These are phyloP conservation scores for Cyberlindnera japonica DNA, from an alignment of 805 yeast species.

Conservation along the genomic window DNA sequence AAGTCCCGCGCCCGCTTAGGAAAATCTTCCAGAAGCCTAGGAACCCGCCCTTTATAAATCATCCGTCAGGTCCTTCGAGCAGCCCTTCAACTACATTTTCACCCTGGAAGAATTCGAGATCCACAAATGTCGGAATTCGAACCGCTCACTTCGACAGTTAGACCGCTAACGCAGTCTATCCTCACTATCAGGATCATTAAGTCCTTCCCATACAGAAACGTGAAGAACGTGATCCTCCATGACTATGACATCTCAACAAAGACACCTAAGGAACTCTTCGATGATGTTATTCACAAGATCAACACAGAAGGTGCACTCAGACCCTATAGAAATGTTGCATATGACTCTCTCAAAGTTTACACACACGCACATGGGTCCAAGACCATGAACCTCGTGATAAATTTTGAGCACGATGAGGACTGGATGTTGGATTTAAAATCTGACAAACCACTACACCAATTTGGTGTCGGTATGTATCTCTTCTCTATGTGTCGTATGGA, in stretches of 20 bases:
- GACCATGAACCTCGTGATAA: conserved; percentile 87
- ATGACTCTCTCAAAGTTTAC: conserved; percentile 78
- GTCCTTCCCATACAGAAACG: conserved; percentile 88
- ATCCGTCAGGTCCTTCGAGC: background rate
- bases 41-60: background rate
- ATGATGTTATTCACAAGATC: conserved; percentile 42
- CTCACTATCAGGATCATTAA: conserved; percentile 84
- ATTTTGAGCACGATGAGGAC: conserved; percentile 78
- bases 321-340: conserved; percentile 75
- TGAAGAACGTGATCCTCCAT: conserved; percentile 66
- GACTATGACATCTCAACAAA: conserved; percentile 67
- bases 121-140: conserved; percentile 36
- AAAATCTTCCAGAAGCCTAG: background rate
- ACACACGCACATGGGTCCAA: conserved; percentile 95
- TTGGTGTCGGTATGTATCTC: conserved; percentile 31
- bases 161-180: conserved; percentile 60
- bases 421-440: conserved; percentile 51
- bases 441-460: conserved; percentile 36
- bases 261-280: conserved; percentile 62
- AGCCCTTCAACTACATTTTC: background rate
- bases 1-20: background rate
- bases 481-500: conserved; percentile 27
- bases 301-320: conserved; percentile 64
- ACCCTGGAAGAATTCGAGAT: background rate
- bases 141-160: conserved; percentile 74